Evolutionary conservation across 495 filamentous ascomycete genomes (phyloP), one percentile per base, ranked within the genome.

Genomic region (Penicillium samsonianum): DNA sequence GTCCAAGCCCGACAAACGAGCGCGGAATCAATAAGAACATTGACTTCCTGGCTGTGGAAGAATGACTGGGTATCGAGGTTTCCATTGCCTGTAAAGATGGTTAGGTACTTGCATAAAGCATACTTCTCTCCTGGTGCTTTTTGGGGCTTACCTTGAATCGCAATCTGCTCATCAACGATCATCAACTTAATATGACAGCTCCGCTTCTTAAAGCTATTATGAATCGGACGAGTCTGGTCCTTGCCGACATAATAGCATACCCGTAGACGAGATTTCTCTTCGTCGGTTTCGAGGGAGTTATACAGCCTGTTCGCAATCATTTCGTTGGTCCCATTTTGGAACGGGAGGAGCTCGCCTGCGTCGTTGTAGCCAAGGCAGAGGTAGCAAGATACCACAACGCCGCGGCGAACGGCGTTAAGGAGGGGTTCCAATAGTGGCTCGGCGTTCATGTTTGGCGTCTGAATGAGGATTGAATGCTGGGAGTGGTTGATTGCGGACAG

Each of bases 41-140:
- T 92, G 53, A 88, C 78, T 65, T 92, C 89, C 68, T 90, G 87
- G 35, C 78, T 83, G 65, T 92, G 88, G 60, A 77, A 91, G 83
- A 85, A 92, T 56, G 78, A 83, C 73, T 92, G 89, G n/a, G 89
- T 90, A 53, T 92, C 89, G 63, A 89, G 84, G 65, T 92, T 92
- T 1, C 89, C 89, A 59, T 83, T 89, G 6, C 88, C 87, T 74
- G 19, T 12, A 31, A 11, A 14, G n/a, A 16, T 11, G 6, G 3
- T 40, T n/a, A 37, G 16, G 2, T 35, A 16, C 33, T 35, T 35
- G 5, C n/a, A n/a, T n/a, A 8, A 37, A 3, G 0, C 0, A n/a
- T n/a, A n/a, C 2, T 16, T 35, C 33, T 16, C 16, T 37, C 35
- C 16, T 37, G 2, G 4, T 37, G 16, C 0, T 1, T 5, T 37